Percentiles rank a stretch among this genome's conserved stretches.
Conservation (phyloP, 148 eudicot species). For the Rhododendron vialii region DNA sequence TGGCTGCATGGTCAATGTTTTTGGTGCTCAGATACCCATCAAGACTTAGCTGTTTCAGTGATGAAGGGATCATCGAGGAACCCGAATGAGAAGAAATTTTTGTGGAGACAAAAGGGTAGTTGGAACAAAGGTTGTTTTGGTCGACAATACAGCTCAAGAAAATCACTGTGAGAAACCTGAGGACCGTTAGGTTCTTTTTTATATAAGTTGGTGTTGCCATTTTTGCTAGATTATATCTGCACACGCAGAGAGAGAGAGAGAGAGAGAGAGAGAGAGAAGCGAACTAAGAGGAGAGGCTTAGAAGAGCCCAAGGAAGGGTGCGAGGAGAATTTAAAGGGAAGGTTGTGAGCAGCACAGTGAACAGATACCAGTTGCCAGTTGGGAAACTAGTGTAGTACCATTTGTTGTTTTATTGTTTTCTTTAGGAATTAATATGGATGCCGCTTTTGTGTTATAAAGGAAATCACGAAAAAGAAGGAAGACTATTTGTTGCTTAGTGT, state of each 20-base stretch:
- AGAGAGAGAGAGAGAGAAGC: slow-evolving; percentile 7
- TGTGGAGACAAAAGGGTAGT: slow-evolving; percentile 47
- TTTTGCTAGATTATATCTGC: neutral
- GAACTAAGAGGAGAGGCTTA: slow-evolving; percentile 12
- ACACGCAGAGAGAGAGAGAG: neutral
- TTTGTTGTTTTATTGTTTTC: neutral
- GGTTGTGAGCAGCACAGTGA: slow-evolving; percentile 24
- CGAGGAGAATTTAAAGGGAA: slow-evolving; percentile 33
- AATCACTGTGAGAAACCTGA: slow-evolving; percentile 33
- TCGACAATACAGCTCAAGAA: slow-evolving; percentile 37
- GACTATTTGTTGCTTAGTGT: slow-evolving; percentile 3
- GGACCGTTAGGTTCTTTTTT: slow-evolving; percentile 23
- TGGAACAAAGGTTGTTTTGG: slow-evolving; percentile 41
- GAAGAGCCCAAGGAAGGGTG: slow-evolving; percentile 24
- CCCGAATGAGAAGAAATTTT: slow-evolving; percentile 13
- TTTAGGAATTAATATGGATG: neutral
- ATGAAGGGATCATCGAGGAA: slow-evolving; percentile 27
- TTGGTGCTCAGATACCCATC: slow-evolving; percentile 50
- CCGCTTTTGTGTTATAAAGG: neutral
- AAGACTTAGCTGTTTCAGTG: slow-evolving; percentile 34
- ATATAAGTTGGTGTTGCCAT: slow-evolving; percentile 28
- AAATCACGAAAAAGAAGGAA: neutral
- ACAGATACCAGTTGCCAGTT: slow-evolving; percentile 7
- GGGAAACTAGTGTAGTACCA: slow-evolving; percentile 1
- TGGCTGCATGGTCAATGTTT: slow-evolving; percentile 47